Conservation (phyloP, 768 basidiomycete genomes). For the Cystobasidium onofrii region DNA sequence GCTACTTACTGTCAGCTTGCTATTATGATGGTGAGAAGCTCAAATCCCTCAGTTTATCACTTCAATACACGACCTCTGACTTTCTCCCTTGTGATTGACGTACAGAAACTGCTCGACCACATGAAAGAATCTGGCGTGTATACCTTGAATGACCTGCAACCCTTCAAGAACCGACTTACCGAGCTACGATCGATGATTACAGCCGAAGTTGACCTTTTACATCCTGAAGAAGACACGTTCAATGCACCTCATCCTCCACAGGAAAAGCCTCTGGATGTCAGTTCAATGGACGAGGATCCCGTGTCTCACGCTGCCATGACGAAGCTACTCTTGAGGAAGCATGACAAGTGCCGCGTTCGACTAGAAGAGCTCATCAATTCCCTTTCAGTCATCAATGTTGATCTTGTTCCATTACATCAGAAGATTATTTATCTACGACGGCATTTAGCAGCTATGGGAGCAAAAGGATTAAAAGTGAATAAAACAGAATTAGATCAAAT, state of each 20-base stretch:
- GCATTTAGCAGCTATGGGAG: conserved; percentile 76
- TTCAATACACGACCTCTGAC: neutral
- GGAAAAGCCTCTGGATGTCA: neutral
- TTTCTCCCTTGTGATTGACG: conserved; percentile 11
- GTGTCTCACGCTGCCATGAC: conserved; percentile 81
- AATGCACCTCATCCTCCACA: neutral
- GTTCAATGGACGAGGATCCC: conserved; percentile 46
- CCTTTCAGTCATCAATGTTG: conserved; percentile 74
- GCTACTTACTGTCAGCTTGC: conserved; percentile 94
- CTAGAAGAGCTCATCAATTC: conserved; percentile 61
- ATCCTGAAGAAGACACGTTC: neutral
- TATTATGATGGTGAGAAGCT: conserved; percentile 54
- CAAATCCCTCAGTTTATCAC: neutral
- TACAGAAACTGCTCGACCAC: conserved; percentile 72
- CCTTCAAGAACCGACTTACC: conserved; percentile 71
- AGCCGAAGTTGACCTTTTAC: conserved; percentile 58
- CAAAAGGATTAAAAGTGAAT: conserved; percentile 67
- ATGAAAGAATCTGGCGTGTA: conserved; percentile 92
- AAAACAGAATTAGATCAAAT: conserved; percentile 82
- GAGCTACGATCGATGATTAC: conserved; percentile 80
- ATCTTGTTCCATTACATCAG: conserved; percentile 84
- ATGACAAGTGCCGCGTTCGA: conserved; percentile 75
- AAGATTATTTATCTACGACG: conserved; percentile 77
- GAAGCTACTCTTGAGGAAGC: conserved; percentile 77
- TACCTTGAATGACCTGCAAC: conserved; percentile 78